Evolutionary conservation across 2,329 filamentous ascomycete genomes (phyloP), one percentile per base, ranked within the genome.

Genomic region (Aspergillus aculeatus): DNA sequence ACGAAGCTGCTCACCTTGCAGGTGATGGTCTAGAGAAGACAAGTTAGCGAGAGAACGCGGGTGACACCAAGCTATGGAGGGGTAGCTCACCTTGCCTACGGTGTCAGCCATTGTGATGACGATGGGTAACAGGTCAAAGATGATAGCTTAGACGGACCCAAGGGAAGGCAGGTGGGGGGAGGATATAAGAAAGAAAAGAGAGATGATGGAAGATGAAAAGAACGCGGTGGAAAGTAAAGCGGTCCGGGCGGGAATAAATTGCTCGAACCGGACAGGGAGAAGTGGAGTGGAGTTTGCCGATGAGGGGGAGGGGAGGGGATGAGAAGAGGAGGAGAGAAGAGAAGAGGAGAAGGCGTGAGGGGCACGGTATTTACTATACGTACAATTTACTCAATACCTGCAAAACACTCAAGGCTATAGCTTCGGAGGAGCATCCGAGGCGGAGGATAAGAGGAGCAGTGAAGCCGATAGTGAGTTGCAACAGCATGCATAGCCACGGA

Each of bases 21-120:
- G 72, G 89, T 96, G 76, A 96, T 96, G 71, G 91, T 92, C 92
- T 97, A 48, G 26, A 49, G 23, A 12, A 48, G 26, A 49, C 21
- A 12, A 55, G 56, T 66, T 56, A 64, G 65, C 62, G 57, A 47
- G 24, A 14, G n/a, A 31, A 47, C 19, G 24, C n/a, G 47, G 29
- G 10, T 23, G 49, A 56, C 11, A 49, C 31, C n/a, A 24, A 35
- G 38, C 35, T 54, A 19, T 16, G 11, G 35, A 24, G 24, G 32
- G 54, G 24, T n/a, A 31, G 61, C 69, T 67, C 71, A 82, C 81
- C 80, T 84, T 81, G 79, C 84, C 84, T 67, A 82, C 82, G 60
- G 84, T 86, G 71, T 79, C 77, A 59, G 81, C 77, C 82, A 85
- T 85, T 41, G 58, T 79, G 66, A 35, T 79, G 66, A 29, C 26